Evolutionary conservation across 2,329 filamentous ascomycete species (phyloP), one percentile per base, ranked within the genome.

Genomic region (Xylariaceae sp.): DNA sequence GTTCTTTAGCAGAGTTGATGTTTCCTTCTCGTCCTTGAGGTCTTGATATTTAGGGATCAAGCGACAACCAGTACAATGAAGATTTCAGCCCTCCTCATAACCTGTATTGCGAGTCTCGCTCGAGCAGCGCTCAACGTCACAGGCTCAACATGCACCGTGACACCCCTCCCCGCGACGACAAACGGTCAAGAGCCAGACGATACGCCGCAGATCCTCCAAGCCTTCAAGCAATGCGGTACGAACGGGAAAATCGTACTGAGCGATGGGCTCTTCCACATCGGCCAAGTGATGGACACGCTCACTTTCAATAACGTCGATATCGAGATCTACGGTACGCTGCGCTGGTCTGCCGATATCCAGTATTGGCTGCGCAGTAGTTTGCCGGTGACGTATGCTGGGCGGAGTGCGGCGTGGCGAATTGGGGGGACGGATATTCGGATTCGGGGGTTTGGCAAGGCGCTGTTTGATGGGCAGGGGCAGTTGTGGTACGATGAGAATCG

Each of bases 211-310:
- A 80, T 82, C 44, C 57, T 78, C 1, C 56, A 72, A 4, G 79
- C 79, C 0, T 80, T 82, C 63, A 60, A 69, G 22, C 62, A 73
- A 28, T 82, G 79, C 58, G 66, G 77, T 2, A 68, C 70, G 41
- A 72, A 78, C 47, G 77, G 78, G 39, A 75, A 68, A 45, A 71
- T 83, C 52, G 69, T 80, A 38, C 78, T 83, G 60, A 66, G 70
- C 28, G 75, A 76, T 47, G 72, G 69, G 1, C 72, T 72, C 2
- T 80, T 77, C 66, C 67, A 78, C 58, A 70, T 80, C 56, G 71
- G 72, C 33, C 71, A 72, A 39, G 71, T 78, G 3, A 75, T 81
- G 76, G 75, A 78, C 53, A 76, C 72, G 11, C 73, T 71, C 2
- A 66, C 70, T 51, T 67, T 81, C 18, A 60, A 66, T 34, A 74